phyloP scores from a whole-genome alignment of 177 flowering plant genomes.

The Vitis hybrid region DNA sequence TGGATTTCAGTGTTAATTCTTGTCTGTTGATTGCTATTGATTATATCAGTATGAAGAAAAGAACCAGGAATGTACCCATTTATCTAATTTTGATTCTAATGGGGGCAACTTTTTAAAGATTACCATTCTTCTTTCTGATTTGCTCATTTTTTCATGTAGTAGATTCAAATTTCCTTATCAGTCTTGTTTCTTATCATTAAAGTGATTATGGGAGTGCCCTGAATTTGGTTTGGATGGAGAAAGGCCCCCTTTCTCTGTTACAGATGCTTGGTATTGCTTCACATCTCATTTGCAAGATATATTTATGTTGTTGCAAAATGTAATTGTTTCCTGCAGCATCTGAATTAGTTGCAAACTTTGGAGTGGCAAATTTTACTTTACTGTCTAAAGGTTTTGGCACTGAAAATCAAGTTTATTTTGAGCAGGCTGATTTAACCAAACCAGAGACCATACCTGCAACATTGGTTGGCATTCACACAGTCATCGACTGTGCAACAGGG shows the following conservation, averaged over 20 bases:
- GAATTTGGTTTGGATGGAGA: too few species aligned
- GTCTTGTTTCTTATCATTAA: too few species aligned
- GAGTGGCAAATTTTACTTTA: background rate
- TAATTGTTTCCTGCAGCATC: background rate
- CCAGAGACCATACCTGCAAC: constrained; percentile 98
- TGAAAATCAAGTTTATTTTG: constrained; percentile 16
- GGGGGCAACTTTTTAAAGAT: too few species aligned
- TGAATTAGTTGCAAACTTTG: background rate
- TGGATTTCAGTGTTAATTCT: too few species aligned
- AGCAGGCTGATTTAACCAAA: constrained; percentile 91
- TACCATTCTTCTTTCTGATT: too few species aligned
- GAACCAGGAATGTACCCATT: too few species aligned
- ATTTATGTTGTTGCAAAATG: background rate
- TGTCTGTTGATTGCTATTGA: too few species aligned
- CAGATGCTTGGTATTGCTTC: background rate
- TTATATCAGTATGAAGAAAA: too few species aligned
- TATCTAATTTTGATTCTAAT: too few species aligned
- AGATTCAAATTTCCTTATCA: too few species aligned
- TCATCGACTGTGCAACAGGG: constrained; percentile 97
- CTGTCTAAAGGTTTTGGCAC: background rate
- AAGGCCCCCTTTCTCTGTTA: background rate
- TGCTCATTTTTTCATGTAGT: too few species aligned
- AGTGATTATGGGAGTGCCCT: too few species aligned
- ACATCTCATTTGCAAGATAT: background rate
- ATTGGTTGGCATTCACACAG: constrained; percentile 86